Evolutionary conservation across 495 filamentous ascomycete genomes (phyloP).

Genomic region (Thermothielavioides terrestris): DNA sequence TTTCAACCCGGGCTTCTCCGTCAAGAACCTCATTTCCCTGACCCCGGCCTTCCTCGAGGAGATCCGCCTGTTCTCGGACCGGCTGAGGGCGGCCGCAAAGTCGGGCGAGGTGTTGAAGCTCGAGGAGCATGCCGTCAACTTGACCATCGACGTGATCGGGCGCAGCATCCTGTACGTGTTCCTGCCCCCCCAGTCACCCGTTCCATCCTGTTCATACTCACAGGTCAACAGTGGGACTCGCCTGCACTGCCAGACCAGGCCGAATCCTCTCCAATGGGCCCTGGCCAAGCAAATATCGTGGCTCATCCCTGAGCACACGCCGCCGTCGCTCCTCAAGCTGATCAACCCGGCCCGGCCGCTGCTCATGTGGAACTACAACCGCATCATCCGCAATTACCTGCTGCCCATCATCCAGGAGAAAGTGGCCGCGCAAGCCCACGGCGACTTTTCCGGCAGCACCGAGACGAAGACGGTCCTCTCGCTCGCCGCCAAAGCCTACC

Average conservation of each 20-base stretch:
- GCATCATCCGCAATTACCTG: slow-evolving; percentile 15
- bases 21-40: slow-evolving; percentile 28
- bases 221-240: not conserved
- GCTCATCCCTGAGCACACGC: not conserved
- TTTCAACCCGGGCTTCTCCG: slow-evolving; percentile 35
- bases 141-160: slow-evolving; percentile 34
- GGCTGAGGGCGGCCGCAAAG: slow-evolving; percentile 19
- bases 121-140: slow-evolving; percentile 23
- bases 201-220: not conserved
- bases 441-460: slow-evolving; percentile 12
- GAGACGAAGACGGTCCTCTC: slow-evolving; percentile 41
- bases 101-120: slow-evolving; percentile 29
- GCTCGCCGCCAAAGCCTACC: slow-evolving; percentile 19
- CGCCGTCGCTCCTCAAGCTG: not conserved
- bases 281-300: slow-evolving; percentile 16
- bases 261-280: slow-evolving; percentile 12
- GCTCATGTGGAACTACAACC: slow-evolving; percentile 17
- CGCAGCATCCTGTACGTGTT: not conserved
- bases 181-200: not conserved
- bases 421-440: not conserved
- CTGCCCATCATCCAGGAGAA: slow-evolving; percentile 17
- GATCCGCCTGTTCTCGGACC: slow-evolving; percentile 22
- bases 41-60: slow-evolving; percentile 35
- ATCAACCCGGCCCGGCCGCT: slow-evolving; percentile 2
- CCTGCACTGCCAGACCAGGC: slow-evolving; percentile 7